Conservation (phyloP, 495 filamentous ascomycete genomes). For the Elasticomyces elasticus region DNA sequence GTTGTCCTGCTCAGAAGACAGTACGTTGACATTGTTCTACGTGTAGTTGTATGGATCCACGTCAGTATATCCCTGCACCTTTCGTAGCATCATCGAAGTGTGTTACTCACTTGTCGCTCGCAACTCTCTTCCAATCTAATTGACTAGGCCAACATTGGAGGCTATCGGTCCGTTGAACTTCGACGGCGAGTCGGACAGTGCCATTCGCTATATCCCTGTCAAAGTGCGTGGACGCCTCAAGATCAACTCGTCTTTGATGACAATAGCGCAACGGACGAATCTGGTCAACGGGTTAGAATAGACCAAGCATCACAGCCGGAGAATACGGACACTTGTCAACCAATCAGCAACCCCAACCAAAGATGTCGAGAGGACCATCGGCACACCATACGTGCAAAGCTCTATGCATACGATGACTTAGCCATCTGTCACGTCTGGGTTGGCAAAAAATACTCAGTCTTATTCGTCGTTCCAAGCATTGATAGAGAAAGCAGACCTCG, state of each 20-base stretch:
- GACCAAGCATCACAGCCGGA: not conserved
- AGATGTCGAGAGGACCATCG: not conserved
- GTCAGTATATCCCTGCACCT: no score
- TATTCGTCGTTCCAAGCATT: not conserved
- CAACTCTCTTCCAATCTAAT: not conserved
- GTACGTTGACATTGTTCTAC: no score
- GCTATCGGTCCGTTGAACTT: not conserved
- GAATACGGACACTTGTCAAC: not conserved
- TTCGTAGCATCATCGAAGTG: no score
- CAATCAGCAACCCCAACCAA: not conserved
- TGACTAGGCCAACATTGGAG: not conserved
- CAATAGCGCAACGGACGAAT: not conserved
- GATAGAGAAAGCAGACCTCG: not conserved
- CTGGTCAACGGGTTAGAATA: not conserved
- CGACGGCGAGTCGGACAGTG: not conserved
- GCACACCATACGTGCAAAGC: not conserved
- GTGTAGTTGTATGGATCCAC: no score
- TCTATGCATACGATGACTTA: not conserved
- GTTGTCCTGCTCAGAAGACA: no score
- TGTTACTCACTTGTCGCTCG: no score
- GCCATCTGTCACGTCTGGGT: not conserved
- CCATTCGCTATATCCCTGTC: not conserved
- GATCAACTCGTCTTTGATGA: not conserved
- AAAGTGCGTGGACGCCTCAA: not conserved
- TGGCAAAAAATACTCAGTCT: not conserved